phyloP scores from a whole-genome alignment of 495 filamentous ascomycete species.

The Penicillium chermesinum region DNA sequence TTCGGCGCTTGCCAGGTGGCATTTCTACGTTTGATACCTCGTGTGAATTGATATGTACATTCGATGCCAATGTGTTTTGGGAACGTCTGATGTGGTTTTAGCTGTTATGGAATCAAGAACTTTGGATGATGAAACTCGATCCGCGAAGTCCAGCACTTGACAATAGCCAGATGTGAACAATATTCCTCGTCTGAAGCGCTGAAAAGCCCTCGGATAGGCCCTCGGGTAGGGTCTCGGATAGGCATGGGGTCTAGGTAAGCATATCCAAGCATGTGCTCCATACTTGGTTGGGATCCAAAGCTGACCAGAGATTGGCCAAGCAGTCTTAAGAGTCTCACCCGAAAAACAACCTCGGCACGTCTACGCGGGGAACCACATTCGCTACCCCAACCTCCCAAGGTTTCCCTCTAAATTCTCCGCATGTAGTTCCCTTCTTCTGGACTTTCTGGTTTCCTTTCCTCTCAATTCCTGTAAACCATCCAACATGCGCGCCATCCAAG shows the following conservation, averaged over 20 bases:
- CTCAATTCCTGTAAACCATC: neutral
- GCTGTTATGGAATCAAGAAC: neutral
- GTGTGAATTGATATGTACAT: neutral
- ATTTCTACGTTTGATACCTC: constrained; percentile 2
- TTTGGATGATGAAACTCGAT: no score
- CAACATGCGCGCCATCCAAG: constrained; percentile 78
- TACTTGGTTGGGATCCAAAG: no score
- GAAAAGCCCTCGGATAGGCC: no score
- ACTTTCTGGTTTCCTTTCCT: neutral
- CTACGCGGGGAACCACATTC: neutral
- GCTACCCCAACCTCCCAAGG: neutral
- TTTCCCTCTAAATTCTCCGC: neutral
- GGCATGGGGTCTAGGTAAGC: no score
- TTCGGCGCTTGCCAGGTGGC: neutral
- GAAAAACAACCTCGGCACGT: constrained; percentile 2
- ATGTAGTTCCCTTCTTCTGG: neutral
- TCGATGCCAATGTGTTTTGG: neutral
- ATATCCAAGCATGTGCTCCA: no score
- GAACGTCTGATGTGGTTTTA: neutral
- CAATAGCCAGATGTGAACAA: no score
- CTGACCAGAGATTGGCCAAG: no score
- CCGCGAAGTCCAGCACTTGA: no score
- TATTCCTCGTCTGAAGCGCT: no score
- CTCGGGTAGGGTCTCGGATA: no score
- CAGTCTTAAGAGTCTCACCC: neutral